Evolutionary conservation across 2,329 filamentous ascomycete genomes (phyloP).

Genomic region (Elsinoe perseae): DNA sequence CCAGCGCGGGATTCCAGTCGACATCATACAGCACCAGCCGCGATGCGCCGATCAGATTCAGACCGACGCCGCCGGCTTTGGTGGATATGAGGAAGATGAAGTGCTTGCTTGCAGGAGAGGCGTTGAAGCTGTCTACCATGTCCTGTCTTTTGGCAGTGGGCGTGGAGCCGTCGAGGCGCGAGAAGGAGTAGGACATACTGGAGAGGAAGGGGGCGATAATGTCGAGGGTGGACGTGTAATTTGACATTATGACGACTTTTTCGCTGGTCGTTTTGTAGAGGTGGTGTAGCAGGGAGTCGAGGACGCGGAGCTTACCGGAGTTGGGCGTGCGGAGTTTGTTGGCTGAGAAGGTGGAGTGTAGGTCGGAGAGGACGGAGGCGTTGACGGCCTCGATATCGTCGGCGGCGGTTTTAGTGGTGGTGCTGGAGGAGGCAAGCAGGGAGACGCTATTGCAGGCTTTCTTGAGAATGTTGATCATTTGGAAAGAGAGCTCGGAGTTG

Average conservation of each 20-base stretch:
- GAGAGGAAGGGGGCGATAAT: slow-evolving; percentile 55
- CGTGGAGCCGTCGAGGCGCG: slow-evolving; percentile 63
- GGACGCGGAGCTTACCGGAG: slow-evolving; percentile 58
- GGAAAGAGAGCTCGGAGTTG: slow-evolving; percentile 54
- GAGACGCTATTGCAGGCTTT: slow-evolving; percentile 67
- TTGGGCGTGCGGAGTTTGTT: slow-evolving; percentile 50
- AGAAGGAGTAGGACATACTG: slow-evolving; percentile 52
- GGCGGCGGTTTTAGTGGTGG: slow-evolving; percentile 22
- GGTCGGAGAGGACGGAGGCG: slow-evolving; percentile 37
- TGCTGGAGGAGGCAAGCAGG: slow-evolving; percentile 44
- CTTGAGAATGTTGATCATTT: slow-evolving; percentile 64
- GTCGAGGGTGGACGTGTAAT: slow-evolving; percentile 65
- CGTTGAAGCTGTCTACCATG: slow-evolving; percentile 64
- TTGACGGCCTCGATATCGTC: slow-evolving; percentile 41
- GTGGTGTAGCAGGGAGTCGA: slow-evolving; percentile 57
- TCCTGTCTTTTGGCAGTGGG: slow-evolving; percentile 57
- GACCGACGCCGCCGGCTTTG: slow-evolving; percentile 61
- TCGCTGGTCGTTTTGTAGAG: slow-evolving; percentile 56
- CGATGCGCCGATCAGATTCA: slow-evolving; percentile 64
- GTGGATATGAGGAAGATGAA: slow-evolving; percentile 67
- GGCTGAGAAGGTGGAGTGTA: slow-evolving; percentile 32
- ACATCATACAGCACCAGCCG: slow-evolving; percentile 64
- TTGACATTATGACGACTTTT: slow-evolving; percentile 68
- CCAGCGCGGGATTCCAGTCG: slow-evolving; percentile 69
- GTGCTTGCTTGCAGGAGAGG: slow-evolving; percentile 44